Percentiles rank a stretch among this genome's conserved stretches.
Evolutionary conservation across 495 filamentous ascomycete species (phyloP).

Genomic region (Neurospora terricola): DNA sequence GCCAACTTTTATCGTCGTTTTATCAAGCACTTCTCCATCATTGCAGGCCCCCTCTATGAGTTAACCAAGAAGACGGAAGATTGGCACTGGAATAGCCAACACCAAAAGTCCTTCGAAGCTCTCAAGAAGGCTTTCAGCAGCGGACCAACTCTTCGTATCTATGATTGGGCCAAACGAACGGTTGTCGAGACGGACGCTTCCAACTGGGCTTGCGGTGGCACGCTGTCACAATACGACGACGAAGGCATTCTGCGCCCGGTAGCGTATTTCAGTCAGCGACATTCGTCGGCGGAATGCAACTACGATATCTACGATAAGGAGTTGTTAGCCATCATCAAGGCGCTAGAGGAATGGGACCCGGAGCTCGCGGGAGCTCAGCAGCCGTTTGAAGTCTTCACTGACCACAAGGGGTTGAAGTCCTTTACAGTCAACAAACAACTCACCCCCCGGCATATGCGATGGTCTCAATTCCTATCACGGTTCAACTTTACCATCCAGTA

Average conservation of each 20-base stretch:
- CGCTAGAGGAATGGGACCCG: neutral
- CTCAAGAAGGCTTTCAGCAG: too few relatives aligned
- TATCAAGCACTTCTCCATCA: too few relatives aligned
- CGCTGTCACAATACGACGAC: neutral
- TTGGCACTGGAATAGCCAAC: too few relatives aligned
- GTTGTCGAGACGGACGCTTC: too few relatives aligned
- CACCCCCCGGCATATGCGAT: neutral
- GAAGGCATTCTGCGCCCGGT: neutral
- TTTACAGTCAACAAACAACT: neutral
- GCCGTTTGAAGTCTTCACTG: neutral
- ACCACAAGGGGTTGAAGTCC: neutral
- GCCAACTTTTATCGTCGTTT: too few relatives aligned
- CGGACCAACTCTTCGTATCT: too few relatives aligned
- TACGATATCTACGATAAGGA: neutral
- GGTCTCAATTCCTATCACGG: neutral
- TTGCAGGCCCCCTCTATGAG: too few relatives aligned
- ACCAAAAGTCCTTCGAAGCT: too few relatives aligned
- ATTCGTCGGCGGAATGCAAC: neutral
- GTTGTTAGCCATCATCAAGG: neutral
- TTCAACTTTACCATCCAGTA: neutral
- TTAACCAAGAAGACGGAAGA: too few relatives aligned
- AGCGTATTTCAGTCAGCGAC: neutral
- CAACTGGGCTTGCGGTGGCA: neutral
- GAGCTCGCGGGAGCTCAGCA: neutral
- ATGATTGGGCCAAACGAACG: too few relatives aligned